Conservation (phyloP, 2,329 filamentous ascomycete genomes). For the Fusarium miscanthi region DNA sequence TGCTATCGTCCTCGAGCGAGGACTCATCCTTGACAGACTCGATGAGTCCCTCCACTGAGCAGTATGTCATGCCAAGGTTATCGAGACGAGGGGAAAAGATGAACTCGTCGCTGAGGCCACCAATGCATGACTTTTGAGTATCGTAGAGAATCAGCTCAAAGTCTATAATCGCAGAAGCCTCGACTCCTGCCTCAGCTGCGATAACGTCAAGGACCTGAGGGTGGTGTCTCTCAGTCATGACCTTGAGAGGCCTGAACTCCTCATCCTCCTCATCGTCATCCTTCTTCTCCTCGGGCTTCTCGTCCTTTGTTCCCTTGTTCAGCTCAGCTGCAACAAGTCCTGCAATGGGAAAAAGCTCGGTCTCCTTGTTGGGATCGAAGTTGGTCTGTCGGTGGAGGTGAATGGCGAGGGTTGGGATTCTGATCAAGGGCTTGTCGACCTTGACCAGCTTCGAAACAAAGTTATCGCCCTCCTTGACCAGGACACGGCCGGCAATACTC, state of each 20-base stretch:
- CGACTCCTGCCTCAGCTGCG: conserved; percentile 79
- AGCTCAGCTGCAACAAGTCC: conserved; percentile 89
- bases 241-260: conserved; percentile 79
- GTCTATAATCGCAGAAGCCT: conserved; percentile 80
- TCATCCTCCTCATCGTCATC: conserved; percentile 52
- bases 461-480: conserved; percentile 78
- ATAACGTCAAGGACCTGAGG: conserved; percentile 87
- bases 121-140: conserved; percentile 89
- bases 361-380: conserved; percentile 97
- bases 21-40: conserved; percentile 74
- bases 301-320: conserved; percentile 74
- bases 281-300: conserved; percentile 53
- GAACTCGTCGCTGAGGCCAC: conserved; percentile 91
- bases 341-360: conserved; percentile 91
- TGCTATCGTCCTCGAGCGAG: conserved; percentile 78
- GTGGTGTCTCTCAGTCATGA: conserved; percentile 86
- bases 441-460: conserved; percentile 89
- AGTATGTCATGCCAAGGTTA: conserved; percentile 97
- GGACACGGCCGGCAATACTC: conserved; percentile 86
- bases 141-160: conserved; percentile 99
- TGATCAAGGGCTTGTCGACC: conserved; percentile 87
- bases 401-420: conserved; percentile 93
- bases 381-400: conserved; percentile 88
- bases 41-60: conserved; percentile 86
- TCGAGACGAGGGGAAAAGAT: conserved; percentile 96